A percentile compares a stretch with the other conserved stretches of the same genome.
Conservation (phyloP, 768 basidiomycete genomes). For the Cyathus striatus region DNA sequence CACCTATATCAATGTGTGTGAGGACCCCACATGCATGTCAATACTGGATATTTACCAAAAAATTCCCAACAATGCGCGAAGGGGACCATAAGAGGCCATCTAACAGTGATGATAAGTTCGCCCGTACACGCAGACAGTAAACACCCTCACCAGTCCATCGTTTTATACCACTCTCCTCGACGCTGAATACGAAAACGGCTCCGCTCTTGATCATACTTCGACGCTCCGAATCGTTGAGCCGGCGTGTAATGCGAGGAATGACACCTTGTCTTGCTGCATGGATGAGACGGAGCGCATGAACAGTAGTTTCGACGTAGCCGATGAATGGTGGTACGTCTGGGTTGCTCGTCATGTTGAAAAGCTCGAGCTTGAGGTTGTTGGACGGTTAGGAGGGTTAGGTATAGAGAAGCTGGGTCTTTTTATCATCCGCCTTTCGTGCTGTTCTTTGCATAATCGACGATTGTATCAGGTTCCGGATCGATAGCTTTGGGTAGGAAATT, state of each 20-base stretch:
- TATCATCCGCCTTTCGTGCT: slow-evolving; percentile 34
- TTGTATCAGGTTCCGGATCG: slow-evolving; percentile 31
- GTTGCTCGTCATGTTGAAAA: slow-evolving; percentile 42
- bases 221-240: slow-evolving; percentile 79
- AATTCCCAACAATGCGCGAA: slow-evolving; percentile 80
- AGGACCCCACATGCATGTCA: slow-evolving; percentile 1
- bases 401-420: slow-evolving; percentile 37
- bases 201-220: slow-evolving; percentile 57
- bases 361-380: slow-evolving; percentile 53
- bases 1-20: slow-evolving; percentile 39
- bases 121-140: neutral
- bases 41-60: slow-evolving; percentile 48
- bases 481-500: slow-evolving; percentile 23
- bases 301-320: slow-evolving; percentile 78
- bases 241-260: slow-evolving; percentile 78
- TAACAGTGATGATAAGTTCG: slow-evolving; percentile 9
- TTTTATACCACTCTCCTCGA: slow-evolving; percentile 85
- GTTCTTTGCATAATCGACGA: slow-evolving; percentile 33
- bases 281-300: slow-evolving; percentile 77
- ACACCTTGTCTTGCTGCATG: slow-evolving; percentile 77
- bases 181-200: slow-evolving; percentile 85
- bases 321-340: slow-evolving; percentile 63
- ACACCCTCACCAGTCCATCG: slow-evolving; percentile 66
- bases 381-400: slow-evolving; percentile 36
- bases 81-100: slow-evolving; percentile 76